Evolutionary conservation across 345 rosid genomes (phyloP), one percentile per base, ranked within the genome.

Genomic region (Syzygium aqueum): DNA sequence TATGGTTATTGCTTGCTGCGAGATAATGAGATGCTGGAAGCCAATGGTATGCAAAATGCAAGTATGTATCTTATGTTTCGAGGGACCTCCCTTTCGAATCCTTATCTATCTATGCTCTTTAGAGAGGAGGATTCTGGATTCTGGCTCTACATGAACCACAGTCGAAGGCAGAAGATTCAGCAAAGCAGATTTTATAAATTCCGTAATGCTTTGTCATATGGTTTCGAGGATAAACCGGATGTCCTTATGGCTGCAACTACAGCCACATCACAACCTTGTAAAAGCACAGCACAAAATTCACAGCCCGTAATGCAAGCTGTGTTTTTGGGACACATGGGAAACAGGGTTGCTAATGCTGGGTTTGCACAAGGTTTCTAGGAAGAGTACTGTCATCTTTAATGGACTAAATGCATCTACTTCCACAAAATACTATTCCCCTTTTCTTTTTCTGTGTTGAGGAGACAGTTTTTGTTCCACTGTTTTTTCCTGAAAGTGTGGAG

Each of bases 161-260:
- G 27, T 37, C 49, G 49, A 19, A 0, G 80, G 0, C 49, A 37
- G 27, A 73, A 73, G 27, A 73, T 37, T 73, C 37, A 73, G 82
- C 27, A 37, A 73, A 10, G 27, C 49, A 0, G 46, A 43, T 11
- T 33, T 73, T 73, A 9, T 19, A 0, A 73, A 37, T 73, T 73
- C 27, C 14, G 5, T 0, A 37, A 22, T 27, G 0, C 22, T 73
- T 33, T 33, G 78, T 67, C 78, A 33, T 17, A 33, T 67, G 80
- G 46, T 73, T 65, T 73, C 0, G 0, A 73, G 1, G 80, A 33
- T 73, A 0, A 33, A 73, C 9, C 19, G 33, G 0, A 73, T 3
- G 37, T 33, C 0, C 1, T 33, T 73, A 19, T 73, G 37, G 80
- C 25, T 1, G 14, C 80, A 33, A 9, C 25, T 73, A 9, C 25